Percentiles rank a stretch among this genome's conserved stretches.
phyloP scores from a whole-genome alignment of 2,329 filamentous ascomycete genomes.

The Pleochaeta shiraiana region DNA sequence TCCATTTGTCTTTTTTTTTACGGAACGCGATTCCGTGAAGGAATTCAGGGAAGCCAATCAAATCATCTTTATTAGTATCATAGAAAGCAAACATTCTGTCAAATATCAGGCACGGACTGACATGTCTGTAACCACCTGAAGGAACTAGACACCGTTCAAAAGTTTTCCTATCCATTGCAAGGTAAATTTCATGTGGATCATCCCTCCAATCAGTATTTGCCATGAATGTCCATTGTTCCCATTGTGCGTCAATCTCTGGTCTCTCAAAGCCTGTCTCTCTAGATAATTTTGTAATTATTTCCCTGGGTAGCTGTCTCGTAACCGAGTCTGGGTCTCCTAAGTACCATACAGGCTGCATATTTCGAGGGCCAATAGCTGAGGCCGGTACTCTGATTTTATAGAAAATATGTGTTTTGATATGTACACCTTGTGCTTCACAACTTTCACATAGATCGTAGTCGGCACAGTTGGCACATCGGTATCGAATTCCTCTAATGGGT shows the following conservation, averaged over 20 bases:
- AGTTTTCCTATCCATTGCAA: conserved; percentile 79
- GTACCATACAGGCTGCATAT: conserved; percentile 70
- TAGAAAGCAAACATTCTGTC: conserved; percentile 97
- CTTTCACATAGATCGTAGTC: conserved; percentile 92
- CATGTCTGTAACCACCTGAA: conserved; percentile 55
- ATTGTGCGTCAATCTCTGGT: conserved; percentile 76
- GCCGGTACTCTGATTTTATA: conserved; percentile 89
- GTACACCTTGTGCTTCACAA: conserved; percentile 54
- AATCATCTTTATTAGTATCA: conserved; percentile 68
- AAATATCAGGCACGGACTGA: conserved; percentile 72
- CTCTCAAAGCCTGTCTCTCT: conserved; percentile 60
- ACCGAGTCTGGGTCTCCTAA: conserved; percentile 63
- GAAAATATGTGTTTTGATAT: conserved; percentile 85
- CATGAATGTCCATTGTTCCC: conserved; percentile 93
- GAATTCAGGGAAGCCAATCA: conserved; percentile 89
- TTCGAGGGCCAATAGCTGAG: conserved; percentile 59
- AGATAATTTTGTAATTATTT: conserved; percentile 44
- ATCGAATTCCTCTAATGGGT: conserved; percentile 80
- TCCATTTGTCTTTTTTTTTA: conserved; percentile 45
- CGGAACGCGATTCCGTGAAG: conserved; percentile 56
- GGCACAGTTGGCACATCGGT: conserved; percentile 85
- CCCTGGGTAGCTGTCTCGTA: conserved; percentile 40
- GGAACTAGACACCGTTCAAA: conserved; percentile 84
- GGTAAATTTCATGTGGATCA: conserved; percentile 53
- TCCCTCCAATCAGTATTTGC: conserved; percentile 67